Conservation (phyloP, 148 eudicot genomes). For the Vaccinium corymbosum region DNA sequence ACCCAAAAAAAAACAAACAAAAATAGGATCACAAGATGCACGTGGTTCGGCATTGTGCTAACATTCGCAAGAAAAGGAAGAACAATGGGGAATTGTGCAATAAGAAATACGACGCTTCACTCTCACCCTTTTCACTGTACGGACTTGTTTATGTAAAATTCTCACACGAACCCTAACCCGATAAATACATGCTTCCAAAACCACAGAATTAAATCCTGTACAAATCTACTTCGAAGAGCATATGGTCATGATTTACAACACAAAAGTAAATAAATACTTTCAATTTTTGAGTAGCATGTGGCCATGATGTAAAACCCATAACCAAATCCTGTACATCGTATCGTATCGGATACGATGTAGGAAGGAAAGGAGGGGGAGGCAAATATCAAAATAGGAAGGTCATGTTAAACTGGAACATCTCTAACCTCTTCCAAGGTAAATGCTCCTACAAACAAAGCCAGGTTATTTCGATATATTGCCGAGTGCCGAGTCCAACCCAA, state of each 20-base stretch:
- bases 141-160: background rate
- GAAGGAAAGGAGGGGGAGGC: background rate
- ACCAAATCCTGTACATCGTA: background rate
- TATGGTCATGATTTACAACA: background rate
- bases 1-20: background rate
- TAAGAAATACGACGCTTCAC: background rate
- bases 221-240: background rate
- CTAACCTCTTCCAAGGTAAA: background rate
- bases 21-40: background rate
- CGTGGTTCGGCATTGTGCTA: background rate
- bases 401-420: background rate
- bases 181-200: background rate
- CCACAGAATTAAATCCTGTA: background rate
- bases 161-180: background rate
- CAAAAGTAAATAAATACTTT: background rate
- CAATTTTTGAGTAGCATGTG: background rate
- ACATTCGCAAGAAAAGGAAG: background rate
- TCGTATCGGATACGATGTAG: background rate
- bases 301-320: background rate
- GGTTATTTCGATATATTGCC: background rate
- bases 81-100: background rate
- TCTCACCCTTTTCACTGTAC: background rate
- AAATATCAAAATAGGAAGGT: background rate
- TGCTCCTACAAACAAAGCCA: background rate
- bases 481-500: background rate